These are phyloP conservation scores for Syzygium oleosum DNA, from an alignment of 345 rosid species.

Conservation along the genomic window DNA sequence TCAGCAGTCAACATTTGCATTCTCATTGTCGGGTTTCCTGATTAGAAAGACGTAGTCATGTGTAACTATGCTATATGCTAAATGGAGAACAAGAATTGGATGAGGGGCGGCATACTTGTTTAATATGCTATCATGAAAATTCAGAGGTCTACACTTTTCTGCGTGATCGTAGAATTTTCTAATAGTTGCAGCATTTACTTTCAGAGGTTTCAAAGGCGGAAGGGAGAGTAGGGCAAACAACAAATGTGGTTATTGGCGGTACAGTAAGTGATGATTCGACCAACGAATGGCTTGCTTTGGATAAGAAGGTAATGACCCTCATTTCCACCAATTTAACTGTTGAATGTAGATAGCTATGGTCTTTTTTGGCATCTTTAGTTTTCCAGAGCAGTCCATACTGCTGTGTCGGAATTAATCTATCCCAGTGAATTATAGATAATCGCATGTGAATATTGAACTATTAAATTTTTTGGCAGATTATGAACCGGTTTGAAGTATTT, in stretches of 20 bases:
- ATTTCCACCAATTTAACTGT: neutral
- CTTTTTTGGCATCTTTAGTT: neutral
- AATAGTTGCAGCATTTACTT: neutral
- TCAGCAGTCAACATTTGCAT: neutral
- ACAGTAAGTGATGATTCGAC: slow-evolving; percentile 86
- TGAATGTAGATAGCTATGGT: neutral
- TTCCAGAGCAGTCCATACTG: neutral
- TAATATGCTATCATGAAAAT: neutral
- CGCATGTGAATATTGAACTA: neutral
- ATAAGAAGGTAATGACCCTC: slow-evolving; percentile 60
- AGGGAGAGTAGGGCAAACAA: slow-evolving; percentile 93
- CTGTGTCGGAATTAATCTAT: neutral
- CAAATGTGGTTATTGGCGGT: slow-evolving; percentile 90
- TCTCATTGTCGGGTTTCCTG: neutral
- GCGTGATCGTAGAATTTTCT: neutral
- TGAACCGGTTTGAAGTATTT: neutral
- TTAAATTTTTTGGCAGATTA: neutral
- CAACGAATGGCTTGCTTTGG: slow-evolving; percentile 85
- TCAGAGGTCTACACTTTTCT: neutral
- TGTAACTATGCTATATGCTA: neutral
- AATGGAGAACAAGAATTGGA: neutral
- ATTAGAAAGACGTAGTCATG: neutral
- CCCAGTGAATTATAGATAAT: neutral
- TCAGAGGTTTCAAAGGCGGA: slow-evolving; percentile 89
- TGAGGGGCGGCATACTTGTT: neutral